phyloP scores from a whole-genome alignment of 768 basidiomycete species.

The Suillus subluteus region DNA sequence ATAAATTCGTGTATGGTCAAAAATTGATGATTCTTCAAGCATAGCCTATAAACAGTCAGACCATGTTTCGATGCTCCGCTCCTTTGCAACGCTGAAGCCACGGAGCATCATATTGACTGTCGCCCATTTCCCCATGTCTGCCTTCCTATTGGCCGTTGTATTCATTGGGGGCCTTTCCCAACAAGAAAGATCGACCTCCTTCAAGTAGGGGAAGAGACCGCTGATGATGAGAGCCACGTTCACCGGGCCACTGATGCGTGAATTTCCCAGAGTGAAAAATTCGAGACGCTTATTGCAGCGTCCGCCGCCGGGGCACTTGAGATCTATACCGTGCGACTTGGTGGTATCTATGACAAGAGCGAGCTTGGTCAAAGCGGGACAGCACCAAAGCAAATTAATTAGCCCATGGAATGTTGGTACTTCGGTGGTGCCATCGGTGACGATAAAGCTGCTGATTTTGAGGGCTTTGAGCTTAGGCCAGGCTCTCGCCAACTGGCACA shows the following conservation, averaged over 20 bases:
- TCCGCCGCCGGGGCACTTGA: not conserved
- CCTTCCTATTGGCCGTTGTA: slow-evolving; percentile 2
- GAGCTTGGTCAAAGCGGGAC: slow-evolving; percentile 20
- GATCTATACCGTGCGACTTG: not conserved
- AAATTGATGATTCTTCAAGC: not conserved
- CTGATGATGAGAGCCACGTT: slow-evolving; percentile 18
- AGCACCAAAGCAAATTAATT: slow-evolving; percentile 16
- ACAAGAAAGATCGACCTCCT: slow-evolving; percentile 23
- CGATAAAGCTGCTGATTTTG: slow-evolving; percentile 17
- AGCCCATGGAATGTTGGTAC: slow-evolving; percentile 26
- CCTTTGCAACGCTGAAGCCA: not conserved
- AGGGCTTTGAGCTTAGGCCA: slow-evolving; percentile 30
- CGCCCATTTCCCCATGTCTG: not conserved
- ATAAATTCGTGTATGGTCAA: not conserved
- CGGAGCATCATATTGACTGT: not conserved
- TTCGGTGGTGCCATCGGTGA: slow-evolving; percentile 7
- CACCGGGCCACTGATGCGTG: slow-evolving; percentile 17
- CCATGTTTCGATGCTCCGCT: not conserved
- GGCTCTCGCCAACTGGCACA: slow-evolving; percentile 20
- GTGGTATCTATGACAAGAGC: slow-evolving; percentile 28
- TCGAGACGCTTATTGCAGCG: not conserved
- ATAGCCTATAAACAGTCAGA: not conserved
- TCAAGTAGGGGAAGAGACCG: slow-evolving; percentile 23
- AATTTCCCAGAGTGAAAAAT: slow-evolving; percentile 26
- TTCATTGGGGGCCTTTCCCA: slow-evolving; percentile 23